These are phyloP conservation scores for Hemerocallis citrina DNA, from an alignment of 106 monocot genomes.

Conservation along the genomic window DNA sequence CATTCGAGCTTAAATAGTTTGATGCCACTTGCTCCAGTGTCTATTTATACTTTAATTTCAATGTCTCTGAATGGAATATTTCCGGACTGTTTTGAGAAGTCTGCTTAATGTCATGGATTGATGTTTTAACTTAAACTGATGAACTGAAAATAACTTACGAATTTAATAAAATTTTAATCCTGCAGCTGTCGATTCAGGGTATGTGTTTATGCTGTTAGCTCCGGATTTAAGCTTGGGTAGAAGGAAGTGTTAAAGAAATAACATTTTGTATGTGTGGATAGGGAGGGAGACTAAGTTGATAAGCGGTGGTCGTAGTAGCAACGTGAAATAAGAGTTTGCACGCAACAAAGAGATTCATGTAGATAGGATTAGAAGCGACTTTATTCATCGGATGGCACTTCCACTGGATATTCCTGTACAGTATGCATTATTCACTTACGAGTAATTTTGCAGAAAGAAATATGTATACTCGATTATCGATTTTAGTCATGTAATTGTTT, in stretches of 20 bases:
- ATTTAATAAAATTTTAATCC: slow-evolving; percentile 39
- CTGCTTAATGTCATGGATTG: no score
- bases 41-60: no score
- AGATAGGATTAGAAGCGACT: slow-evolving; percentile 22
- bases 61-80: no score
- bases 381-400: slow-evolving; percentile 34
- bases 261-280: slow-evolving; percentile 46
- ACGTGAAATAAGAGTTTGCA: slow-evolving; percentile 1
- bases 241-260: slow-evolving; percentile 6
- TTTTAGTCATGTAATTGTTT: neutral
- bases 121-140: no score
- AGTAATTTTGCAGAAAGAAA: neutral
- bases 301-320: neutral
- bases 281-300: slow-evolving; percentile 19
- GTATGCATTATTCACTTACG: slow-evolving; percentile 14
- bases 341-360: neutral
- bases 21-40: no score
- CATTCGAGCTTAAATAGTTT: no score
- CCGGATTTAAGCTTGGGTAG: slow-evolving; percentile 16
- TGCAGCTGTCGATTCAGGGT: slow-evolving; percentile 39
- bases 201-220: slow-evolving; percentile 48
- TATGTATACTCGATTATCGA: neutral
- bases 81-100: no score
- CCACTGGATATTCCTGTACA: slow-evolving; percentile 38
- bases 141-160: no score